A percentile compares a stretch with the other conserved stretches of the same genome.
Conservation (phyloP, 164 flowering plant genomes). For the Vitis riparia region DNA sequence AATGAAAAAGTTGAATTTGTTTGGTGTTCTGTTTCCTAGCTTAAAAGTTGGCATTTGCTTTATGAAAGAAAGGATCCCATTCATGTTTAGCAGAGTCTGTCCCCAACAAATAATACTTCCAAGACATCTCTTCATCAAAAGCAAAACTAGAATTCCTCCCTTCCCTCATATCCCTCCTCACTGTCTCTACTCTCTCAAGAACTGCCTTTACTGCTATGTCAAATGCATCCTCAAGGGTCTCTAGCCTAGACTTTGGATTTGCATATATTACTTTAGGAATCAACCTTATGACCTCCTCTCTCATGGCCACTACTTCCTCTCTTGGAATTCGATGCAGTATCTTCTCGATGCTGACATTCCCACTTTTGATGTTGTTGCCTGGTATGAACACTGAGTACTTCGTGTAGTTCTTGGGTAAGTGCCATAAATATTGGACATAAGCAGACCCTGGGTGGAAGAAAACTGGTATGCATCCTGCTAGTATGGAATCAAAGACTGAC, state of each 20-base stretch:
- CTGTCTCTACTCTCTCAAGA: constrained; percentile 42
- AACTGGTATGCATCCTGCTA: constrained; percentile 82
- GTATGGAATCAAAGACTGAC: constrained; percentile 66
- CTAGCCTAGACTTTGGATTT: constrained; percentile 51
- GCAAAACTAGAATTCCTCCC: constrained; percentile 22
- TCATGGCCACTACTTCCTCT: constrained; percentile 42
- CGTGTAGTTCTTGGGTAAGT: constrained; percentile 47
- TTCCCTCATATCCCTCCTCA: constrained; percentile 32
- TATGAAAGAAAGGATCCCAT: constrained; percentile 63
- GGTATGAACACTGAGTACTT: constrained; percentile 67
- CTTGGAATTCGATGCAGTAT: constrained; percentile 31
- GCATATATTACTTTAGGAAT: constrained; percentile 67
- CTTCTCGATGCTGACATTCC: constrained; percentile 43
- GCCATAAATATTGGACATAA: constrained; percentile 74
- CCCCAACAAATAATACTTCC: constrained; percentile 64
- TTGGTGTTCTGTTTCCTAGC: too few species aligned
- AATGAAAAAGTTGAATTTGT: too few species aligned
- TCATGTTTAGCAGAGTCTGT: constrained; percentile 39
- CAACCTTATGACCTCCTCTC: constrained; percentile 56
- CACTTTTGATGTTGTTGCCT: constrained; percentile 30
- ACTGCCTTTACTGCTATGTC: constrained; percentile 60
- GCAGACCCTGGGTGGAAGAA: constrained; percentile 81
- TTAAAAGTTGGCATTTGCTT: background rate
- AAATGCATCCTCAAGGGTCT: constrained; percentile 65
- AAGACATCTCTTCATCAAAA: constrained; percentile 35